Base-by-base conservation (phyloP, 2,329 filamentous ascomycete genomes). In the Diaporthe velutina region DNA sequence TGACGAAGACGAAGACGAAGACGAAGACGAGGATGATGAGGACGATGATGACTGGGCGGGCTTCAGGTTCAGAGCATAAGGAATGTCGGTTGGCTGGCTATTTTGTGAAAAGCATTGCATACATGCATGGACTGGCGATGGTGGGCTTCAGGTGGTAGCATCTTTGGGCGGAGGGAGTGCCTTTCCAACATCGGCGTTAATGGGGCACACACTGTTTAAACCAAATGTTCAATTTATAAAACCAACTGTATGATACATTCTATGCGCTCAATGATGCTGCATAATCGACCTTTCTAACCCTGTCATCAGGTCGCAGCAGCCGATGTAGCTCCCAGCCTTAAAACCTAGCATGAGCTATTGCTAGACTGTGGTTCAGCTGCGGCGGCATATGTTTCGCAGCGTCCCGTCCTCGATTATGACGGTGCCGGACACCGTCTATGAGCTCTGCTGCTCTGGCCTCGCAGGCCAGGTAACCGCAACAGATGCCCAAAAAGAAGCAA, bases 21-120 rank as follows among this genome's bases (percentile, higher is more conserved):
- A 88, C 6, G 86, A 87, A 0, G 81, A 81, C 0, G 86, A 87
- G 13, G 85, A 85, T 0, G 84, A 84, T 0, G 85, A 87, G 0
- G 86, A 86, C 0, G 86, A 85, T 1, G 87, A 88, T 55, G 91
- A 92, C 71, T 93, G 92, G 83, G 90, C 90, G 74, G 90, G 87
- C 2, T 92, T 93, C 77, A 82, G 89, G 42, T 90, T 90, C 77
- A 82, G 82, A 54, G 80, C 79, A 19, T 76, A 71, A 70, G 33
- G 54, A n/a, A 12, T 10, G 2, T 12, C 3, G 13, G 30, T 3
- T 57, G 54, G 30, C 28, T 57, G 10, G 12, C 40, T 25, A 22
- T 42, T 30, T 22, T 30, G 8, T 67, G 10, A 40, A 13, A 54
- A 30, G 30, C 28, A 67, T 61, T 61, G 45, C 57, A 57, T 60